phyloP scores from a whole-genome alignment of 2,329 filamentous ascomycete species.

The Paradendryphiella salina region DNA sequence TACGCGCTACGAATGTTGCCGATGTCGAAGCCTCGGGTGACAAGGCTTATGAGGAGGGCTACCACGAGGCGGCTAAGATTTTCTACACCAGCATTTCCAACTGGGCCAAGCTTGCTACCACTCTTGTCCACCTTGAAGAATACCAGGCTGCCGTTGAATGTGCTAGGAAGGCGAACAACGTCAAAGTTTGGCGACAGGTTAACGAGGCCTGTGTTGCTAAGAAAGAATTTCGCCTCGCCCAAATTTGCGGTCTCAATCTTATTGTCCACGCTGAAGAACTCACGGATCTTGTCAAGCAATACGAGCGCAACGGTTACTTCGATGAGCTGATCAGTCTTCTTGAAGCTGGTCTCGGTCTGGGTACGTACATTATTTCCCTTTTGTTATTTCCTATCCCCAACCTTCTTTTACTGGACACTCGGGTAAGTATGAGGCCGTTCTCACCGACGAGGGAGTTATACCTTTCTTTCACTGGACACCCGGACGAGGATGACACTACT shows the following conservation, averaged over 20 bases:
- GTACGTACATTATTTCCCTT: no score
- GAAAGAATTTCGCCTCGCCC: constrained; percentile 98
- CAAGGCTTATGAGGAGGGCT: constrained; percentile 93
- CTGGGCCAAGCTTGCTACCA: constrained; percentile 98
- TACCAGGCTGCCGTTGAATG: constrained; percentile 98
- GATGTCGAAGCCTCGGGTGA: constrained; percentile 96
- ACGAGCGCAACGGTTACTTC: constrained; percentile 96
- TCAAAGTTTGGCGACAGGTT: constrained; percentile 99
- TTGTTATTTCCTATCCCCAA: no score
- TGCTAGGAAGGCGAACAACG: constrained; percentile 96
- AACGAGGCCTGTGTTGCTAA: constrained; percentile 94
- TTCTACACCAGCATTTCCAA: constrained; percentile 99
- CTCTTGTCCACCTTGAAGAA: constrained; percentile 92
- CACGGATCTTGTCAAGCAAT: constrained; percentile 89
- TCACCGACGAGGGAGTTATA: no score
- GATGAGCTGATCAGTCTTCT: constrained; percentile 94
- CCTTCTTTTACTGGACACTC: no score
- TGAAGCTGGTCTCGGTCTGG: constrained; percentile 90
- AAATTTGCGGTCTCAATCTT: constrained; percentile 97
- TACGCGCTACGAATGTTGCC: constrained; percentile 89
- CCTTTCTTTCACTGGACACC: no score
- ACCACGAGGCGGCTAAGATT: constrained; percentile 96
- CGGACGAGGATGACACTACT: no score
- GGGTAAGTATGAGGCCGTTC: no score
- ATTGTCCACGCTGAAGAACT: constrained; percentile 98